Base-by-base conservation (phyloP, 108 stramenopile species). In the Stephanodiscus minutulus region DNA sequence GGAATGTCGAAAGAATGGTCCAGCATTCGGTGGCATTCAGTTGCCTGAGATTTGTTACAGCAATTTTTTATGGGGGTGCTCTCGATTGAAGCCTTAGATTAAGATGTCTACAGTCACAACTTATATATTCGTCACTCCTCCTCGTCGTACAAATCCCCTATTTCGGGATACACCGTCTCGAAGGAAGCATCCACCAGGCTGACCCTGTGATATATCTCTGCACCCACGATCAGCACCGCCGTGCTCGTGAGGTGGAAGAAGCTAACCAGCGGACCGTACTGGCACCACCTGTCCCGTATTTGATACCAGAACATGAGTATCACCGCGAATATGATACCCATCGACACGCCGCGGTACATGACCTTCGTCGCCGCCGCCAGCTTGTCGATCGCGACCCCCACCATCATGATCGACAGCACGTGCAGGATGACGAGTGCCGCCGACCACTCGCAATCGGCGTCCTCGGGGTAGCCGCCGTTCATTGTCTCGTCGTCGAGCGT, bases 161-260 rank as follows among this genome's bases (percentile, higher is more conserved):
- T 67, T 41, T 83, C 82, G 13, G 87, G 89, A 67, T 91, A 94
- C 2, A 82, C 86, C 6, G 93, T 94, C 66, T 94, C 93, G 72
- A 94, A 94, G 7, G 87, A 82, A 5, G 87, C 72, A 65, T 86
- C 85, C 31, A 76, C 74, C 35, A 94, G 68, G 53, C 81, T 81
- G 36, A 89, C 87, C 15, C 93, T 79, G 65, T 94, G 90, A 61
- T 94, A 94, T 22, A 92, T 83, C 56, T 94, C 93, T 7, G 88
- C 84, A 7, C 93, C 93, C 28, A 91, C 39, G 17, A 92, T 85
- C 68, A 94, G 59, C 37, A 92, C 73, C 7, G 86, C 63, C 15
- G 86, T 73, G 52, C 87, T 87, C 2, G 87, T 79, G 31, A 92
- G 61, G 74, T 91, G 83, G 39, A 90, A 74, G 33, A 77, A 79